Evolutionary conservation across 306 rosid species (phyloP).

Genomic region (Senna tora): DNA sequence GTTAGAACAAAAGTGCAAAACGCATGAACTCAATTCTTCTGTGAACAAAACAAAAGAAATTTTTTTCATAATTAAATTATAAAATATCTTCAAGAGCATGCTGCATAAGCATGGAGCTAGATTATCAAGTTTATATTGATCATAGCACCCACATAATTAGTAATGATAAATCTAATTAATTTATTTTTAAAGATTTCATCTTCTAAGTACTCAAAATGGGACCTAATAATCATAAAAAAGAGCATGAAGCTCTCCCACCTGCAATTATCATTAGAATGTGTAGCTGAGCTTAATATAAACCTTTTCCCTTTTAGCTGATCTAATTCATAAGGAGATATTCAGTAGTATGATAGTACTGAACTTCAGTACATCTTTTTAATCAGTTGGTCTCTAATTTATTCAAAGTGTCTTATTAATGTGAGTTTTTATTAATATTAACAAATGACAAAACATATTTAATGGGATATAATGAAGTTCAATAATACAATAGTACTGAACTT

Average conservation of each 20-base stretch:
- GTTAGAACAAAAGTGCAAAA: background rate
- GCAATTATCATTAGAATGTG: slow-evolving; percentile 57
- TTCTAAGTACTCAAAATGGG: slow-evolving; percentile 32
- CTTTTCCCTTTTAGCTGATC: slow-evolving; percentile 30
- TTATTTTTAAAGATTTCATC: slow-evolving; percentile 41
- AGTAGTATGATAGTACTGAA: too few relatives aligned
- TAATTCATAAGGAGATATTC: slow-evolving; percentile 38
- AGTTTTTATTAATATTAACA: too few relatives aligned
- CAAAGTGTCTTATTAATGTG: too few relatives aligned
- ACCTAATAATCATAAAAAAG: slow-evolving; percentile 46
- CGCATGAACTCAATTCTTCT: background rate
- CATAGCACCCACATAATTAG: slow-evolving; percentile 49
- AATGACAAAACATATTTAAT: too few relatives aligned
- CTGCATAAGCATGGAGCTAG: slow-evolving; percentile 47
- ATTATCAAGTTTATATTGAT: slow-evolving; percentile 44
- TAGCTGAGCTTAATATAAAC: slow-evolving; percentile 36
- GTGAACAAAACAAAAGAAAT: background rate
- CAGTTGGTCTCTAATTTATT: too few relatives aligned
- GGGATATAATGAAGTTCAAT: too few relatives aligned
- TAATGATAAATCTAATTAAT: slow-evolving; percentile 44
- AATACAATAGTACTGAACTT: too few relatives aligned
- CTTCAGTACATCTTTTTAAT: too few relatives aligned
- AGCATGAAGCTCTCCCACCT: slow-evolving; percentile 55
- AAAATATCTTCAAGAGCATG: slow-evolving; percentile 22
- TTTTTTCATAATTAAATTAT: slow-evolving; percentile 7